Conservation (phyloP, 1,284 basidiomycete genomes). For the Ceratobasidium sp. region DNA sequence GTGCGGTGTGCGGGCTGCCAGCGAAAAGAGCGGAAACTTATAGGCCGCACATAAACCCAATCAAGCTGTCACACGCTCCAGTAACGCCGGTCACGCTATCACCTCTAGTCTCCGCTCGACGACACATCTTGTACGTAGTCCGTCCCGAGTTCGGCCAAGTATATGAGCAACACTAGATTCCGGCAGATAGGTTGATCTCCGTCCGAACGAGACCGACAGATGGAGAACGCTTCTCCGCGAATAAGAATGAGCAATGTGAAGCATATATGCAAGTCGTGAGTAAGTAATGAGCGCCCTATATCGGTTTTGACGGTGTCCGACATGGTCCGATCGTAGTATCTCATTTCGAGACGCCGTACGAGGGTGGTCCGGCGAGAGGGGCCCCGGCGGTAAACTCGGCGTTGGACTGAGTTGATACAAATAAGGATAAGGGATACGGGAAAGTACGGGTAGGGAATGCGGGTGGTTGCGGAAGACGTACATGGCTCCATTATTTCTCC, state of each 20-base stretch:
- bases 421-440: constrained; percentile 8
- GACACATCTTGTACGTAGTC: constrained; percentile 17
- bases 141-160: background rate
- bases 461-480: background rate
- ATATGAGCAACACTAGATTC: too few species aligned
- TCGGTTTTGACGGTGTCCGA: constrained; percentile 62
- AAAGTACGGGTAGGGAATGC: background rate
- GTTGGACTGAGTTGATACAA: constrained; percentile 61
- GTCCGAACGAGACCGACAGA: constrained; percentile 12
- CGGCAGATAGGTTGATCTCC: background rate
- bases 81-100: constrained; percentile 40
- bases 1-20: background rate
- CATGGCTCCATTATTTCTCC: too few species aligned
- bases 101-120: background rate
- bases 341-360: constrained; percentile 87
- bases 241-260: too few species aligned
- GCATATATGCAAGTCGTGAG: background rate
- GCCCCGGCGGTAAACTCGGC: constrained; percentile 66
- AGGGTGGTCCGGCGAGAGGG: constrained; percentile 86
- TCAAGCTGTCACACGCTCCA: constrained; percentile 38
- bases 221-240: background rate
- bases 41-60: constrained; percentile 43
- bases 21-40: constrained; percentile 7
- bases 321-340: constrained; percentile 80
- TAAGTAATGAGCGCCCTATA: too few species aligned